These are phyloP conservation scores for Penicillium digitatum DNA, from an alignment of 2,329 filamentous ascomycete species.

Conservation along the genomic window DNA sequence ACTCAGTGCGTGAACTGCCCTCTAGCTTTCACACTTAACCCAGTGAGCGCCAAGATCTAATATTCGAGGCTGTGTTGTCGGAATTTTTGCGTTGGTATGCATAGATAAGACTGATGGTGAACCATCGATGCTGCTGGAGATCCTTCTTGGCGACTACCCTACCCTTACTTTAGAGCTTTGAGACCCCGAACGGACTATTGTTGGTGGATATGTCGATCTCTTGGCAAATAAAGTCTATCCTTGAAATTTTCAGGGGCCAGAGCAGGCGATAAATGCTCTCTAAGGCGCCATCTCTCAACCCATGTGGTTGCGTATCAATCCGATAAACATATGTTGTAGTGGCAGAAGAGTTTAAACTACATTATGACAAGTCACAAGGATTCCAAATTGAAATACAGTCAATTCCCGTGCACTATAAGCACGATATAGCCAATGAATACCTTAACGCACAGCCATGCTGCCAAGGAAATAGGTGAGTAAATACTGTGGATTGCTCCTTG, in stretches of 20 bases:
- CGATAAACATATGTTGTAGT: background rate
- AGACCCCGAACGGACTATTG: constrained; percentile 9
- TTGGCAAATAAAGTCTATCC: constrained; percentile 17
- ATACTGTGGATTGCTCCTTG: background rate
- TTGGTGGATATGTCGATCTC: constrained; percentile 15
- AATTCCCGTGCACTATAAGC: background rate
- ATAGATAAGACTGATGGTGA: constrained; percentile 12
- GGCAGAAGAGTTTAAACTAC: too few relatives aligned
- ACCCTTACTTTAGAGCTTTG: constrained; percentile 5
- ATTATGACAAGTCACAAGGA: background rate
- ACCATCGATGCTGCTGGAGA: constrained; percentile 11
- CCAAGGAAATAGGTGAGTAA: constrained; percentile 1
- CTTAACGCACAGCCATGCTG: background rate
- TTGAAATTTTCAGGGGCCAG: constrained; percentile 6
- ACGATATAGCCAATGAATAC: background rate
- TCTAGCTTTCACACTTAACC: background rate
- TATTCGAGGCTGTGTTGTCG: constrained; percentile 18
- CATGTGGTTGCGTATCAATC: background rate
- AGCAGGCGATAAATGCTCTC: background rate
- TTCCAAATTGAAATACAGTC: background rate
- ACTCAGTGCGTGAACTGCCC: background rate
- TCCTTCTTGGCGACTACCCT: constrained; percentile 15
- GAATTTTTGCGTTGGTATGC: background rate
- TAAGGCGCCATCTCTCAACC: background rate
- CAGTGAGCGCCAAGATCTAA: constrained; percentile 1